Evolutionary conservation across 1,284 basidiomycete genomes (phyloP).

Genomic region (Moesziomyces globuligerus): DNA sequence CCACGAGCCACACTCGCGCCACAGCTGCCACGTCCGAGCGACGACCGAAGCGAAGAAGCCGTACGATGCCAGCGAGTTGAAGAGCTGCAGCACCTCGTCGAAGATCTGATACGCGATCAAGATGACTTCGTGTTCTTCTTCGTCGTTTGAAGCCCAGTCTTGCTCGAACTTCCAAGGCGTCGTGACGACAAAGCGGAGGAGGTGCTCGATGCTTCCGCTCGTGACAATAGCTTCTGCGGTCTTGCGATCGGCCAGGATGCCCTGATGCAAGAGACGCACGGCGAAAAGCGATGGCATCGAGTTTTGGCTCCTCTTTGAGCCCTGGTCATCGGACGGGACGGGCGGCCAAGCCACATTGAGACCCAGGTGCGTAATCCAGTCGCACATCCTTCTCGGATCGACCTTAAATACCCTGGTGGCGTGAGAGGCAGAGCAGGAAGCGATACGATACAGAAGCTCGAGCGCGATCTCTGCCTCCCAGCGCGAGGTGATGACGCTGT

Average conservation of each 20-base stretch:
- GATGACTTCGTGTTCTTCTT: conserved; percentile 68
- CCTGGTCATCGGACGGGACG: conserved; percentile 2
- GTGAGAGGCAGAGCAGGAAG: conserved; percentile 36
- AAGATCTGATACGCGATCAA: conserved; percentile 61
- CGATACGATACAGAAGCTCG: conserved; percentile 38
- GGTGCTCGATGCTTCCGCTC: conserved; percentile 73
- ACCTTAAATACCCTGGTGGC: conserved; percentile 20
- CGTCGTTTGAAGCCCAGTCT: conserved; percentile 21
- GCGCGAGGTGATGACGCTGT: conserved; percentile 34
- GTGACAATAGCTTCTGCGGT: conserved; percentile 74
- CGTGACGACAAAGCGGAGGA: conserved; percentile 80
- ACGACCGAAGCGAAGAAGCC: conserved; percentile 78
- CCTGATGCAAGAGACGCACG: conserved; percentile 74
- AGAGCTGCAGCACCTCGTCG: conserved; percentile 72
- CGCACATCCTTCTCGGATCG: conserved; percentile 19
- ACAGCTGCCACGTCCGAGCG: conserved; percentile 64
- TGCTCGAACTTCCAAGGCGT: conserved; percentile 71
- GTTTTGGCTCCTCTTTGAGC: not conserved
- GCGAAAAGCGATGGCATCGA: conserved; percentile 64
- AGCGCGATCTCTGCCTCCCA: conserved; percentile 42
- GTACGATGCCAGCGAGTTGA: conserved; percentile 77
- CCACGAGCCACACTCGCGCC: conserved; percentile 44
- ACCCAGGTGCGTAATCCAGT: conserved; percentile 38
- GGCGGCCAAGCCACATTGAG: conserved; percentile 46
- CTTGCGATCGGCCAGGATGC: conserved; percentile 75